phyloP scores from a whole-genome alignment of 2,329 filamentous ascomycete species.

The Dactylellina parvicollis region DNA sequence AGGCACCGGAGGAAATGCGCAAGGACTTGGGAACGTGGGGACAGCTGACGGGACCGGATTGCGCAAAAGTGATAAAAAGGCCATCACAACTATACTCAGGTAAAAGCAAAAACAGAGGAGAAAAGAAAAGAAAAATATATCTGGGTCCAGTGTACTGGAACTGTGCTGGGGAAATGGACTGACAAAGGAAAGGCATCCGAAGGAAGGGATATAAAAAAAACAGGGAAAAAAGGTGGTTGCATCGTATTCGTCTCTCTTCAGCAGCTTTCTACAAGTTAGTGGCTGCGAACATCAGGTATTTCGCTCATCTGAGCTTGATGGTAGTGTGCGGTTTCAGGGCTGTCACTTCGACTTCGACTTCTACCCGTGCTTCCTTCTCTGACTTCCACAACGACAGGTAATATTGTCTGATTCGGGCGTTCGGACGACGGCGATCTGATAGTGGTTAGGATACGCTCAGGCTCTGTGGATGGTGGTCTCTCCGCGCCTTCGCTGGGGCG shows the following conservation, averaged over 20 bases:
- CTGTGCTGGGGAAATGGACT: slow-evolving; percentile 6
- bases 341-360: slow-evolving; percentile 56
- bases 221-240: slow-evolving; percentile 25
- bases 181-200: slow-evolving; percentile 46
- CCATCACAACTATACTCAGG: slow-evolving; percentile 41
- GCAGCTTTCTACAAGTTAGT: slow-evolving; percentile 19
- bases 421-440: slow-evolving; percentile 68
- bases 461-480: slow-evolving; percentile 61
- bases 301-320: slow-evolving; percentile 32
- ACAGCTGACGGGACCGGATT: slow-evolving; percentile 42
- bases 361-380: slow-evolving; percentile 68
- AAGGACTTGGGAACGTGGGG: slow-evolving; percentile 36
- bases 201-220: slow-evolving; percentile 50
- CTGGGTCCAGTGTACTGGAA: slow-evolving; percentile 10
- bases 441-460: slow-evolving; percentile 70
- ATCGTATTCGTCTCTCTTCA: slow-evolving; percentile 38
- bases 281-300: slow-evolving; percentile 46
- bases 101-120: slow-evolving; percentile 28
- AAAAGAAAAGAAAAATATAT: slow-evolving; percentile 11
- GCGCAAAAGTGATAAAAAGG: slow-evolving; percentile 49
- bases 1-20: slow-evolving; percentile 4
- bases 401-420: slow-evolving; percentile 65
- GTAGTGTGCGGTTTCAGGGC: slow-evolving; percentile 54
- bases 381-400: slow-evolving; percentile 92
- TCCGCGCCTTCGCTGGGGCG: slow-evolving; percentile 32